phyloP scores from a whole-genome alignment of 2,329 filamentous ascomycete species.

The Sarocladium brachiariae region DNA sequence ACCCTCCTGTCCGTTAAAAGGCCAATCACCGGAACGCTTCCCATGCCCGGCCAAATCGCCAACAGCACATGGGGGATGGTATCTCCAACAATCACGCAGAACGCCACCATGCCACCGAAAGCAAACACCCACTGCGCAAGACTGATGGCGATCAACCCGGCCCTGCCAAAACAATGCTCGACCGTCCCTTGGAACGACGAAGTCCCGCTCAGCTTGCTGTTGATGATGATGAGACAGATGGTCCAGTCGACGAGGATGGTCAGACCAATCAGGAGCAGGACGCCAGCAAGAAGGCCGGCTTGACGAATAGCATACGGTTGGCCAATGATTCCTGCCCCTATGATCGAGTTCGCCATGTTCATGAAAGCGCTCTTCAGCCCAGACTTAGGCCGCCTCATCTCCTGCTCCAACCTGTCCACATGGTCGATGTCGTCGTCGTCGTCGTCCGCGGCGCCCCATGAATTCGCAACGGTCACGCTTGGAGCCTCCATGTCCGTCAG shows the following conservation, averaged over 20 bases:
- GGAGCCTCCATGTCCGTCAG: slow-evolving; percentile 80
- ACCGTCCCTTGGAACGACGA: slow-evolving; percentile 95
- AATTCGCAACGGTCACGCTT: slow-evolving; percentile 61
- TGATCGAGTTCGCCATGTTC: slow-evolving; percentile 99
- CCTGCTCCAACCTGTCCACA: slow-evolving; percentile 41
- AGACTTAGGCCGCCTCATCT: slow-evolving; percentile 67
- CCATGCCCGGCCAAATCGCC: slow-evolving; percentile 73
- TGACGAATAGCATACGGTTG: slow-evolving; percentile 96
- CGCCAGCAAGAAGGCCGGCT: slow-evolving; percentile 76
- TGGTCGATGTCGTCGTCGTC: slow-evolving; percentile 32
- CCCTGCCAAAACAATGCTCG: slow-evolving; percentile 85
- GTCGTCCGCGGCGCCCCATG: slow-evolving; percentile 23
- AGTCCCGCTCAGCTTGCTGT: slow-evolving; percentile 91
- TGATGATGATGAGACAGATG: slow-evolving; percentile 92
- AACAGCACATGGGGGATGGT: slow-evolving; percentile 85
- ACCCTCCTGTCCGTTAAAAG: slow-evolving; percentile 74
- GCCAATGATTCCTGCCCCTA: slow-evolving; percentile 67
- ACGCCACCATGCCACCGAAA: slow-evolving; percentile 97
- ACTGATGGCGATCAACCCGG: slow-evolving; percentile 79
- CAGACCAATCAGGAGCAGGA: slow-evolving; percentile 68
- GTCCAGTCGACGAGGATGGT: slow-evolving; percentile 95
- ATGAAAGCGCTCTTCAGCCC: slow-evolving; percentile 86
- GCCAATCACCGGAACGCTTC: slow-evolving; percentile 68
- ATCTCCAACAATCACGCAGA: slow-evolving; percentile 95
- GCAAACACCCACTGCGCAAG: slow-evolving; percentile 97